Conservation (phyloP, 2,329 filamentous ascomycete genomes). For the Nothopassalora personata region DNA sequence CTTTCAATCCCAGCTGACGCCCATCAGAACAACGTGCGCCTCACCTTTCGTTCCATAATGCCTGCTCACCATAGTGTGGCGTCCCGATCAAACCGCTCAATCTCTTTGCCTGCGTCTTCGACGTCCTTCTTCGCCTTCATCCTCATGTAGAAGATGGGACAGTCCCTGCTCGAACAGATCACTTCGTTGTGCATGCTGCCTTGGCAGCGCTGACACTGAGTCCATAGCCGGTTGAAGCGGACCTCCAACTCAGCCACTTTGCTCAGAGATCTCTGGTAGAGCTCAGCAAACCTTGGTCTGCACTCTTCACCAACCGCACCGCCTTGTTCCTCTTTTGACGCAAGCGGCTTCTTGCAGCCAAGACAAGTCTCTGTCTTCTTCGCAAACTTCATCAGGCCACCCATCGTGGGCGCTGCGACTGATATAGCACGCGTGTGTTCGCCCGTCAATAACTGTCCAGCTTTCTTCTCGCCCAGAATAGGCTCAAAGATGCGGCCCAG, state of each 20-base stretch:
- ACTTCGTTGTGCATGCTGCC: slow-evolving; percentile 98
- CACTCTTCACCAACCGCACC: slow-evolving; percentile 89
- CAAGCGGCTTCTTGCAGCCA: slow-evolving; percentile 96
- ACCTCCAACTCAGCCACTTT: slow-evolving; percentile 91
- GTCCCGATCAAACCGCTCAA: slow-evolving; percentile 84
- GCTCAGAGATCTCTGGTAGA: slow-evolving; percentile 86
- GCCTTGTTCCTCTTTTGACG: slow-evolving; percentile 67
- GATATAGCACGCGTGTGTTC: slow-evolving; percentile 94
- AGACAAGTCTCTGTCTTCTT: slow-evolving; percentile 98
- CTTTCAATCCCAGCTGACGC: background rate
- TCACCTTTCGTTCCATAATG: background rate
- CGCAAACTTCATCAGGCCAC: slow-evolving; percentile 95
- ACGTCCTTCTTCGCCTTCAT: slow-evolving; percentile 99
- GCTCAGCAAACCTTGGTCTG: slow-evolving; percentile 75
- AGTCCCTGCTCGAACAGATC: slow-evolving; percentile 93
- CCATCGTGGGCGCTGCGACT: slow-evolving; percentile 83
- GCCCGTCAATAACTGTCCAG: slow-evolving; percentile 76
- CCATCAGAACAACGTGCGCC: slow-evolving; percentile 2
- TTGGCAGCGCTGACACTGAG: slow-evolving; percentile 95
- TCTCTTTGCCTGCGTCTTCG: slow-evolving; percentile 86
- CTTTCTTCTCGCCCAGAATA: slow-evolving; percentile 89
- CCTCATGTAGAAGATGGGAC: slow-evolving; percentile 99
- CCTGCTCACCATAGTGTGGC: slow-evolving; percentile 58
- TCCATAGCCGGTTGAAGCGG: slow-evolving; percentile 88
- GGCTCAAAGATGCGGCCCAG: slow-evolving; percentile 95